Base-by-base conservation (phyloP, 2,329 filamentous ascomycete species). In the Alternaria ventricosa region DNA sequence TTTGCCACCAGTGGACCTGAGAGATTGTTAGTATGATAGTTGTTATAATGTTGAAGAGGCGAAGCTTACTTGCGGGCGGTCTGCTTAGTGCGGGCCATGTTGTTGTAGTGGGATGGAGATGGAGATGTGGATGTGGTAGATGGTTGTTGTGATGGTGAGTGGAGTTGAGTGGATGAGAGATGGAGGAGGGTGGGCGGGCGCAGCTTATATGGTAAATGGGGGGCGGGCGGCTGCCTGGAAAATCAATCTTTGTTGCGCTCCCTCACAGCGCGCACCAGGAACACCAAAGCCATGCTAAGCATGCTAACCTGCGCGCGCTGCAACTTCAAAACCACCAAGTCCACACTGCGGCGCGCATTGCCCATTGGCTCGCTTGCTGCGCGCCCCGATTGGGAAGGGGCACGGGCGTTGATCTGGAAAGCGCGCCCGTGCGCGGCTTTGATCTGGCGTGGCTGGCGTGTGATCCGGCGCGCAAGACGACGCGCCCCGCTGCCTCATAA, bases 1-100 rank as follows among this genome's bases (percentile, higher is more conserved):
- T 84, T 90, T 90, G 86, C 88, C 88, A 89, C 88, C 88, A 82
- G 88, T 89, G 81, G 87, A 89, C 86, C 97, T 91, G 83, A 55
- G 62, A 63, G 65, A 30, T 15, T 74, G 78, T 83, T 75, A 77
- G 68, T 57, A 46, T 49, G 55, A 36, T 36, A 15, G 13, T 50
- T 58, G 57, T 55, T 64, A 64, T 51, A 60, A 50, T 5, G 27
- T 4, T 1, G 44, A 20, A 3, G 22, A 2, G 22, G 20, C 13
- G 22, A 50, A 36, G 49, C 28, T 22, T 22, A 53, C 57, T 63
- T 63, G 18, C 84, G 84, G 76, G 84, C 84, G 72, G 84, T 86
- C 78, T 86, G 84, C 83, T 86, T 86, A 74, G 84, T 86, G 71
- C 84, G 84, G 71, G 84, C 84, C 84, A 86, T 86, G 74, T 74